phyloP scores from a whole-genome alignment of 2,329 filamentous ascomycete species.

The Hirsutella thompsonii region DNA sequence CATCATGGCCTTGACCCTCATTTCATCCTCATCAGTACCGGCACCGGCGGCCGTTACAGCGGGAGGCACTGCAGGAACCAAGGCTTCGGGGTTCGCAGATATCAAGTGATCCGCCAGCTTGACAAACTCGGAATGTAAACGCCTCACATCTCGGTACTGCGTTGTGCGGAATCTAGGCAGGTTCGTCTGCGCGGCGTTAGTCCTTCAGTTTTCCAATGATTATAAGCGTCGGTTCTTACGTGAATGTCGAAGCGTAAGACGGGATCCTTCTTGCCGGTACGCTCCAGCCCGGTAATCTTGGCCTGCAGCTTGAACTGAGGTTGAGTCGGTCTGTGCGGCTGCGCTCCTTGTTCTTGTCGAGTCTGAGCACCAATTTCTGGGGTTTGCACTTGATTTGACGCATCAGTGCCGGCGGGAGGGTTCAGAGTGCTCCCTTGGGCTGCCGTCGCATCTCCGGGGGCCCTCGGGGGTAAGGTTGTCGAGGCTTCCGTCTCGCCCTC shows the following conservation, averaged over 20 bases:
- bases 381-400: slow-evolving; percentile 15
- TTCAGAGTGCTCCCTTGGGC: slow-evolving; percentile 6
- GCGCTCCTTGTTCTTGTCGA: slow-evolving; percentile 23
- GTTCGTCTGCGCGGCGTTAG: slow-evolving; percentile 57
- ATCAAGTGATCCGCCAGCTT: slow-evolving; percentile 95
- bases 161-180: slow-evolving; percentile 96
- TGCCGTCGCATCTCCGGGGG: slow-evolving; percentile 6
- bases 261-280: slow-evolving; percentile 89
- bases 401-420: neutral
- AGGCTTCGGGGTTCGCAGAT: slow-evolving; percentile 90
- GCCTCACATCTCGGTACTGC: slow-evolving; percentile 93
- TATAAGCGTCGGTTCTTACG: slow-evolving; percentile 35
- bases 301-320: slow-evolving; percentile 78
- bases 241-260: slow-evolving; percentile 93
- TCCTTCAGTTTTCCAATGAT: neutral
- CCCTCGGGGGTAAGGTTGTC: slow-evolving; percentile 8
- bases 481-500: slow-evolving; percentile 25
- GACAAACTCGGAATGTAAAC: slow-evolving; percentile 87
- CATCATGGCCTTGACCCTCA: slow-evolving; percentile 73
- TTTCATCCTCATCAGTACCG: slow-evolving; percentile 91
- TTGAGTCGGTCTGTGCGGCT: slow-evolving; percentile 46
- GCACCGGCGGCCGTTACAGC: slow-evolving; percentile 87
- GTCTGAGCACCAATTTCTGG: slow-evolving; percentile 7
- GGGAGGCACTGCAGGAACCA: slow-evolving; percentile 91
- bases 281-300: slow-evolving; percentile 87